phyloP scores from a whole-genome alignment of 208 protist species.

The Leishmania braziliensis region DNA sequence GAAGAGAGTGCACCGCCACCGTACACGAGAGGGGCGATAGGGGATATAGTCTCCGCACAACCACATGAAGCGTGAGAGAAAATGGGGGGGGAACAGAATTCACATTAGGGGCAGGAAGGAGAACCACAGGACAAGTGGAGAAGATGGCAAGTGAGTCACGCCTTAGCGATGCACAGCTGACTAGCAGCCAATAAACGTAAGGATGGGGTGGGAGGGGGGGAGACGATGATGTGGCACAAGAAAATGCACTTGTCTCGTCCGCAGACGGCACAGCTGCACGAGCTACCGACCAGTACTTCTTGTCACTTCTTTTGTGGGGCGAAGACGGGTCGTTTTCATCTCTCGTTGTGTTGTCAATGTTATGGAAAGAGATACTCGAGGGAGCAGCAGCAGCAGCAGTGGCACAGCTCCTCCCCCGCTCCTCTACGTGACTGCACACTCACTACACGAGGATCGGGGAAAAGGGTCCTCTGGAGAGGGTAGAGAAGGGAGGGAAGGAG shows the following conservation, averaged over 20 bases:
- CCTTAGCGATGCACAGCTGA: not conserved
- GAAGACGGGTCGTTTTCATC: not conserved
- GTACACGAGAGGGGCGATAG: not conserved
- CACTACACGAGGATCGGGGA: not conserved
- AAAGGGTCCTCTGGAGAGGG: not conserved
- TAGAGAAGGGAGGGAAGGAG: too few relatives aligned
- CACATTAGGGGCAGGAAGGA: not conserved
- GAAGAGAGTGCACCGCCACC: not conserved
- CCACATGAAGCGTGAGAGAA: not conserved
- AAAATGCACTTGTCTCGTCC: not conserved
- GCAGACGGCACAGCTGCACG: not conserved
- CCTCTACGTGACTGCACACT: not conserved
- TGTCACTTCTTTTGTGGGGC: not conserved
- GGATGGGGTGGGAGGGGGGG: not conserved
- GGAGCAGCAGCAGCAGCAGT: not conserved
- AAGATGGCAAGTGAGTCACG: not conserved
- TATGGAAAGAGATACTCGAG: not conserved
- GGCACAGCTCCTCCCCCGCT: not conserved
- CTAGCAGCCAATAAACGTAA: not conserved
- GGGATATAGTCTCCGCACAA: not conserved
- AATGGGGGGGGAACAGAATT: not conserved
- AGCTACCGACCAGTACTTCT: not conserved
- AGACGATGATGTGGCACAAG: not conserved
- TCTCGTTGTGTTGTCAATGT: not conserved
- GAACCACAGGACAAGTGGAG: not conserved